Base-by-base conservation (phyloP, 2,329 filamentous ascomycete genomes). In the Metarhizium sp. region DNA sequence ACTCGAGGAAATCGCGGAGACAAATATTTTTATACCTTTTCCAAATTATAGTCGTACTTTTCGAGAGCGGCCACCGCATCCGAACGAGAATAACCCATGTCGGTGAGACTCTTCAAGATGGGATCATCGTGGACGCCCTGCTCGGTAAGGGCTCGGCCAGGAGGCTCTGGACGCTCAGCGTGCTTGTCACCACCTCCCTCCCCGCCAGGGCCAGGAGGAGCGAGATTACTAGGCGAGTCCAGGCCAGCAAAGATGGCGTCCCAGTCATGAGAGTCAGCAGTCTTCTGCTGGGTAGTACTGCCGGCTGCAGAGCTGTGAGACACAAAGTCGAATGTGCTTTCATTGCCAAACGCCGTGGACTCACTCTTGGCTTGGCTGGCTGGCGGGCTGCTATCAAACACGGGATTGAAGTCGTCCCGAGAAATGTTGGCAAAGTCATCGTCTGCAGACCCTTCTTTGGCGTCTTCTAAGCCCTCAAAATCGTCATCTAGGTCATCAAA, bases 31-130 rank as follows among this genome's bases (percentile, higher is more conserved):
- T 84, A 74, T 74, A 96, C 92, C 82, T 89, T 90, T 72, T 96
- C 91, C 68, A 96, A 80, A 70, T 96, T 94, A 73, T 97, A 96
- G 73, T 97, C 91, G 69, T 88, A 96, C 70, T 92, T 92, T 76
- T 97, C 92, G 67, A 97, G 74, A 29, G 94, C 92, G 51, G 78
- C 77, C 40, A 96, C 74, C 16, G 90, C 88, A 52, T 89, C 84
- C 7, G 78, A 75, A 34, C 92, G 79, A 4, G 83, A 73, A 67
- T 95, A 97, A 0, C 92, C 92, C 91, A 97, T 96, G 10, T 82
- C 80, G 1, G 90, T 95, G 66, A 97, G 71, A 62, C 91, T 86
- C 76, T 95, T 95, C 61, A 97, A 74, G 55, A 95, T 92, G 8
- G 90, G 88, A 67, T 97, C 92, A 66, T 97, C 92, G 64, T 95